Base-by-base conservation (phyloP, 805 yeast genomes). In the Spathaspora girioi region DNA sequence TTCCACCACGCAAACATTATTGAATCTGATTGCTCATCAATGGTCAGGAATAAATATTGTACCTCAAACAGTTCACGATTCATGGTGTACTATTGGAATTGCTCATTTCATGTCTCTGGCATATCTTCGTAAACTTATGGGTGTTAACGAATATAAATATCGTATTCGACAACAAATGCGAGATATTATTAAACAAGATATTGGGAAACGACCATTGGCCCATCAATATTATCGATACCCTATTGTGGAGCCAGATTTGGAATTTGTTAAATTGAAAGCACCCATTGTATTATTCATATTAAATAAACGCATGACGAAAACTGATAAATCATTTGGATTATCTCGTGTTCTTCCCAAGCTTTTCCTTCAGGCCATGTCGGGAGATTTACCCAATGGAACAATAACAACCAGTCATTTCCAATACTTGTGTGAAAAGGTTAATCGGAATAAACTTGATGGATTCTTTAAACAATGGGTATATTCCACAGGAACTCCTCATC, bases 381-480 rank as follows among this genome's bases (percentile, higher is more conserved):
- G 96, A 15, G 99, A 94, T 60, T 71, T 94, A 47, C 81, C 81
- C 14, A 87, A 86, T 60, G 89, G 94, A 11, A 78, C 84, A 14
- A 66, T 93, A 23, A 85, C 96, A 6, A 84, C 97, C 0, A 73
- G 78, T 10, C 97, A 94, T 68, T 92, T 94, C 62, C 96, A 88
- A 59, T 86, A 88, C 58, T 86, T 91, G n/a, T 92, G 97, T 67
- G 99, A 94, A 64, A 87, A 91, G 59, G 97, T 94, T 8, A 89
- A 93, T 51, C 90, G 93, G 58, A 88, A 84, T 59, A 84, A 88
- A 54, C 74, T 94, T 8, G 97, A 89, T 44, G 60, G 76, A 0
- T 94, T 94, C 62, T 94, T 94, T 68, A 85, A 83, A 58, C 97
- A 96, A 65, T 94, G 99, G 99, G 87, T 94, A 1, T 83, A 76